Percentiles rank a stretch among this genome's conserved stretches.
Conservation (phyloP, 371 early-diverging fungal species). For the Lichtheimia hyalospora region DNA sequence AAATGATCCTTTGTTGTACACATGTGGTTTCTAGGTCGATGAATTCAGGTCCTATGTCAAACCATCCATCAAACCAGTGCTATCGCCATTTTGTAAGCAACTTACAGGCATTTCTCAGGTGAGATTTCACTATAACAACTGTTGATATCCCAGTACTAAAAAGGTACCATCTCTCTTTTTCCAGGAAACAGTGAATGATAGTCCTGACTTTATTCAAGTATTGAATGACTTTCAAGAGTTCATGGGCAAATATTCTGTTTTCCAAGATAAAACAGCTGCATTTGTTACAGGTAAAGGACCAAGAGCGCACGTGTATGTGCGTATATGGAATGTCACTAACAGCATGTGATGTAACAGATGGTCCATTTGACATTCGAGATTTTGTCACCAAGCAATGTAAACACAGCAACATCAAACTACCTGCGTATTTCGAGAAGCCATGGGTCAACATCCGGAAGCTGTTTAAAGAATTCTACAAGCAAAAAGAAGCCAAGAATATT, state of each 20-base stretch:
- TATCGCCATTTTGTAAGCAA: slow-evolving; percentile 70
- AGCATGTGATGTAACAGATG: slow-evolving; percentile 50
- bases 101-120: slow-evolving; percentile 77
- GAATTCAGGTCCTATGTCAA: slow-evolving; percentile 75
- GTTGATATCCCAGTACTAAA: background rate
- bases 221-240: slow-evolving; percentile 44
- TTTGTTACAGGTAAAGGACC: slow-evolving; percentile 50
- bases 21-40: slow-evolving; percentile 46
- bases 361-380: slow-evolving; percentile 83
- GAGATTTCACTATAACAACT: background rate
- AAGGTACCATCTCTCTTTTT: background rate
- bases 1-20: background rate
- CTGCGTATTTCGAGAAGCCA: slow-evolving; percentile 49
- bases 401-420: slow-evolving; percentile 49
- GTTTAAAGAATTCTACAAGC: slow-evolving; percentile 51
- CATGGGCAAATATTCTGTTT: slow-evolving; percentile 46
- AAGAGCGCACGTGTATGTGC: background rate
- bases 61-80: slow-evolving; percentile 63
- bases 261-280: slow-evolving; percentile 44
- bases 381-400: slow-evolving; percentile 70
- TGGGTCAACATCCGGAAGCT: slow-evolving; percentile 67
- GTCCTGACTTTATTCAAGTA: slow-evolving; percentile 50
- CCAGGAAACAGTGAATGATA: slow-evolving; percentile 51
- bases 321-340: background rate
- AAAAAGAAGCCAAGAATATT: slow-evolving; percentile 49